A percentile compares a stretch with the other conserved stretches of the same genome.
Evolutionary conservation across 352 stramenopile species (phyloP).

Genomic region (Peronospora destructor): DNA sequence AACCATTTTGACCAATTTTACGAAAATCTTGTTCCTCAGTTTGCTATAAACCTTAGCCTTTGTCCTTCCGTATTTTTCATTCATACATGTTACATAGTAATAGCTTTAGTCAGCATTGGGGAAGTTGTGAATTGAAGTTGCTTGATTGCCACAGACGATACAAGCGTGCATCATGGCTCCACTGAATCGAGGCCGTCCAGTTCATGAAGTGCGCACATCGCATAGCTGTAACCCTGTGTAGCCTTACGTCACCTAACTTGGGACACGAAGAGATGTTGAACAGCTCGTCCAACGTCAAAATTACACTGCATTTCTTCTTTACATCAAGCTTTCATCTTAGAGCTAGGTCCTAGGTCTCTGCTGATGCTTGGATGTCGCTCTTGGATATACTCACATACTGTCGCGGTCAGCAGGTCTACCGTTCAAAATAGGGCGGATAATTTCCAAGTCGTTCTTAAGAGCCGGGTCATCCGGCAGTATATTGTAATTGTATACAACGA

Average conservation of each 20-base stretch:
- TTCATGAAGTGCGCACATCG: slow-evolving; percentile 10
- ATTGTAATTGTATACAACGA: slow-evolving; percentile 35
- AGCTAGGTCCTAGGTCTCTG: not conserved
- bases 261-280: slow-evolving; percentile 1
- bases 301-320: slow-evolving; percentile 10
- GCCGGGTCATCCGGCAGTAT: slow-evolving; percentile 22
- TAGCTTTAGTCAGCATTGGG: too few relatives aligned
- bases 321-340: not conserved
- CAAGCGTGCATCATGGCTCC: too few relatives aligned
- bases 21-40: too few relatives aligned
- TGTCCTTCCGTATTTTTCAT: too few relatives aligned
- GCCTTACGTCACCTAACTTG: too few relatives aligned
- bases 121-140: too few relatives aligned
- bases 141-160: too few relatives aligned
- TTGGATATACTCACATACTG: slow-evolving; percentile 25
- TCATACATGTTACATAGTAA: too few relatives aligned
- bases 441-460: slow-evolving; percentile 22
- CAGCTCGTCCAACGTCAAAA: slow-evolving; percentile 5
- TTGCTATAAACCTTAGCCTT: too few relatives aligned
- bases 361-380: slow-evolving; percentile 10
- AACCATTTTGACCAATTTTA: too few relatives aligned
- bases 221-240: slow-evolving; percentile 6
- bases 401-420: slow-evolving; percentile 14
- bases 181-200: not conserved
- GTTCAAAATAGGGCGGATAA: slow-evolving; percentile 37